Percentiles rank a stretch among this genome's conserved stretches.
Conservation (phyloP, 345 rosid genomes). For the Boechera stricta region DNA sequence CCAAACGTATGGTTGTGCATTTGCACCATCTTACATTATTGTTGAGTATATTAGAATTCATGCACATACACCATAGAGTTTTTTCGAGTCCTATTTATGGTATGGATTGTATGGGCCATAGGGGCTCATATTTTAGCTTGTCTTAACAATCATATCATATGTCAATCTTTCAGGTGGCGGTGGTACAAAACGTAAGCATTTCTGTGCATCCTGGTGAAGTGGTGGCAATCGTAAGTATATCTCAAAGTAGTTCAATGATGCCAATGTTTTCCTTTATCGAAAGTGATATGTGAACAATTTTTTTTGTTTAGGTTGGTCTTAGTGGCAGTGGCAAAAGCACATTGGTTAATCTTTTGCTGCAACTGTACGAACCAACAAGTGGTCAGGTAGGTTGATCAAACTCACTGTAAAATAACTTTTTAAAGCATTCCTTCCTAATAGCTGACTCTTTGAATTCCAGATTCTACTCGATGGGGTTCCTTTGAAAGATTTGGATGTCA, state of each 20-base stretch:
- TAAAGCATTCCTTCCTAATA: constrained; percentile 13
- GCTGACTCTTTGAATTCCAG: constrained; percentile 48
- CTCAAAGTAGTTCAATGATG: constrained; percentile 8
- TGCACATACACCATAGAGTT: not conserved
- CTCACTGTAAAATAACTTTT: constrained; percentile 5
- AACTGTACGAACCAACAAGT: constrained; percentile 80
- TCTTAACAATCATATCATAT: constrained; percentile 21
- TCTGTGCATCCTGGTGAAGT: constrained; percentile 82
- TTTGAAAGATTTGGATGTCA: constrained; percentile 75
- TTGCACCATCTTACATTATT: not conserved
- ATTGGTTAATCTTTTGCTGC: constrained; percentile 83
- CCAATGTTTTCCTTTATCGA: constrained; percentile 20
- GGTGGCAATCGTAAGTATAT: constrained; percentile 73
- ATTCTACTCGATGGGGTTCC: constrained; percentile 86
- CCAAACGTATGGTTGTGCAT: constrained; percentile 9
- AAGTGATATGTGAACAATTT: constrained; percentile 26
- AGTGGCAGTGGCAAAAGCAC: constrained; percentile 99
- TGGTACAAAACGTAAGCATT: constrained; percentile 66
- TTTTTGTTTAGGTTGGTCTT: constrained; percentile 79
- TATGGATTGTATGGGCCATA: not conserved
- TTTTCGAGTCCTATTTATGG: not conserved
- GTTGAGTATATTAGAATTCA: constrained; percentile 1
- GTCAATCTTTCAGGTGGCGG: constrained; percentile 62
- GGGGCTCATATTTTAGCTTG: not conserved
- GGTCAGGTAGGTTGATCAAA: constrained; percentile 72